Evolutionary conservation across 345 rosid genomes (phyloP), one percentile per base, ranked within the genome.

Genomic region (Gossypium herbaceum): DNA sequence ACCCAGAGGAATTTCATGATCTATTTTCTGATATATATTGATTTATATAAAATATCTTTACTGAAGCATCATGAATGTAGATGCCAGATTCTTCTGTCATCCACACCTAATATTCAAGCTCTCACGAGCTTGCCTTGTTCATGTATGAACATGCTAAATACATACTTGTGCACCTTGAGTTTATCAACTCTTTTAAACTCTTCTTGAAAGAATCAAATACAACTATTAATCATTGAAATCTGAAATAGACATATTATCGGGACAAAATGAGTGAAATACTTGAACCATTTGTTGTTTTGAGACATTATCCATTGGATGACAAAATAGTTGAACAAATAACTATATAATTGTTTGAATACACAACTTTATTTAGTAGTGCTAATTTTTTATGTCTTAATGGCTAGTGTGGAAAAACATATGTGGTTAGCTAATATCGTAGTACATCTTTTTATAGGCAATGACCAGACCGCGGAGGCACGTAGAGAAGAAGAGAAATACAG

Each of bases 401-500:
- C 39, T 73, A 34, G 34, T 50, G 27, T 78, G 24, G 43, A 56
- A 58, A 27, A 59, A 11, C 65, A 39, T 51, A 16, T 64, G 62
- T 48, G 50, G 48, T 60, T 60, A 41, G 73, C 11, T 45, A 61
- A 17, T 9, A 25, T 12, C 63, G 25, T 43, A n/a, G 20, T 66
- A 4, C 24, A 50, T 71, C n/a, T 74, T 61, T 74, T 61, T 71
- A 15, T 68, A 94, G 98, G 83, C 75, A 13, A 73, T 60, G 56
- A 76, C 47, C 58, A 82, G 80, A 78, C 60, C 76, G 1, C 85
- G 84, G 80, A 85, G 83, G 77, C 82, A 60, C 76, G 39, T 64
- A 24, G 93, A 91, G 82, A 94, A 89, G 81, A 91, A 87, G 85
- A 87, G 82, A 82, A 89, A 82, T 79, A 87, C 90, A 50, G 83